Conservation (phyloP, 345 rosid species). For the Raphanus sativus region DNA sequence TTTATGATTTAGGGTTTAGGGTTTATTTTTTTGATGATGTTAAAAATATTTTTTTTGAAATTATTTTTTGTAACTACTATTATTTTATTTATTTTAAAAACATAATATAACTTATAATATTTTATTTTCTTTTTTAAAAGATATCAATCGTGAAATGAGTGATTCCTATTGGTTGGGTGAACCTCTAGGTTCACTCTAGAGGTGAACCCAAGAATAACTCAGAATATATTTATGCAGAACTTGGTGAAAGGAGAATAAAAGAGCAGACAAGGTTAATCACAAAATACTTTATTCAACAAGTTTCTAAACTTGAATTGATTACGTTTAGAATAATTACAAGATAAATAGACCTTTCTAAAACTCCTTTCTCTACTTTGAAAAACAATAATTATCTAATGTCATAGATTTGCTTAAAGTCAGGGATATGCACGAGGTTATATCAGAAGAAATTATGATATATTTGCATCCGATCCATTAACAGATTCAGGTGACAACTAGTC, state of each 20-base stretch:
- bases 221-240: slow-evolving; percentile 5
- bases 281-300: not conserved
- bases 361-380: not conserved
- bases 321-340: not conserved
- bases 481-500: too few species aligned
- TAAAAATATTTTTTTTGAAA: too few species aligned
- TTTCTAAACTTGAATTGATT: slow-evolving; percentile 7
- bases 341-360: not conserved
- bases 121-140: too few species aligned
- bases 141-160: too few species aligned
- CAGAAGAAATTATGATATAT: not conserved
- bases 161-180: too few species aligned
- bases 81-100: too few species aligned
- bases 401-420: not conserved
- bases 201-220: too few species aligned
- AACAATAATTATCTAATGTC: not conserved
- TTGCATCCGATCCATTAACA: not conserved
- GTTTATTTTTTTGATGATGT: too few species aligned
- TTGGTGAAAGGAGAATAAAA: not conserved
- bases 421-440: not conserved
- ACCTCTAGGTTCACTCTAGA: too few species aligned
- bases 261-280: not conserved
- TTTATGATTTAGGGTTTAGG: too few species aligned
- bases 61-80: too few species aligned
- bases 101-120: too few species aligned